Evolutionary conservation across 2,329 filamentous ascomycete species (phyloP), one percentile per base, ranked within the genome.

Genomic region (Epichloe sylvatica): DNA sequence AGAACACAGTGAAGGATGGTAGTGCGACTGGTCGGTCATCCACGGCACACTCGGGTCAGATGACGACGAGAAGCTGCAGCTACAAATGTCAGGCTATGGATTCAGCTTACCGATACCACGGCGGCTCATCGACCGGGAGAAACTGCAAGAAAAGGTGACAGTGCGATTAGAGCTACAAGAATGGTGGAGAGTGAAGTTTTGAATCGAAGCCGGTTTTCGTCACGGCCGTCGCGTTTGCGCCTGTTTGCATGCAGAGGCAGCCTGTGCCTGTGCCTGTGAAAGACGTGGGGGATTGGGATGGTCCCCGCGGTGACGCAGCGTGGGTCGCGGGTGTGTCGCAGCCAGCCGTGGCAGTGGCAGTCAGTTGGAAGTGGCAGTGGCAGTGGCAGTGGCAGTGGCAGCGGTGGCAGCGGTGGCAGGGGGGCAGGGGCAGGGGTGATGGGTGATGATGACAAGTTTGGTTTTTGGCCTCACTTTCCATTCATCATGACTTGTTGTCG

Each of bases 291-390:
- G 6, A 8, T 39, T 9, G 38, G 38, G 17, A 17, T 56, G 44
- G 45, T 52, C 56, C 53, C 55, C 55, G 49, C 57, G 56, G 57
- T 59, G 57, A 59, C 56, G 57, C 55, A 56, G 44, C 45, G 50
- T 17, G 49, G 47, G 49, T 36, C 46, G 33, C 47, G 5, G 37
- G 13, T 49, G 17, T 33, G 25, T 39, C n/a, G n/a, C 37, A 3
- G 12, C 11, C 37, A n/a, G 36, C 38, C 34, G 36, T 41, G 7
- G 12, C 11, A 35, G 23, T 38, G 36, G 45, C 45, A 25, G 45
- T 46, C 23, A 25, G 23, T 2, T 25, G 23, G 23, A 6, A 23
- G 5, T 23, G 23, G 23, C 23, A 34, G 9, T 37, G 19, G 2
- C 15, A 25, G 23, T 25, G 23, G 23, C 23, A 13, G 34, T 30